phyloP scores from a whole-genome alignment of 2,329 filamentous ascomycete species.

The Chaetomiaceae sp. region DNA sequence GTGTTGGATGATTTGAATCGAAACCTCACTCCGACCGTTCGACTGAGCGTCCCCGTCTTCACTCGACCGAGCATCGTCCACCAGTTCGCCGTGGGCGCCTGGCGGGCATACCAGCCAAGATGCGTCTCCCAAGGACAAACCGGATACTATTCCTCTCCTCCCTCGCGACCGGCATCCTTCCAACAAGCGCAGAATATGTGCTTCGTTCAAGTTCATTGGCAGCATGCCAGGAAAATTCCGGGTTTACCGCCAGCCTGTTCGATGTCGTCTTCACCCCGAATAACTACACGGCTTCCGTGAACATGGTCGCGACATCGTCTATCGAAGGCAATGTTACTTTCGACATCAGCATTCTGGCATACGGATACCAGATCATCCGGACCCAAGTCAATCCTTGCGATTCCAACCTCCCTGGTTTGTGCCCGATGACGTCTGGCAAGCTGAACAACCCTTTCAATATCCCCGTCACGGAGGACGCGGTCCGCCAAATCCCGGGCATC shows the following conservation, averaged over 20 bases:
- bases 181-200: conserved; percentile 46
- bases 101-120: conserved; percentile 26
- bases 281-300: conserved; percentile 58
- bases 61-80: too few relatives aligned
- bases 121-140: conserved; percentile 40
- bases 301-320: conserved; percentile 66
- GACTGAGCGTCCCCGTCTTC: too few relatives aligned
- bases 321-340: conserved; percentile 70
- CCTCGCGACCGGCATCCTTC: conserved; percentile 38
- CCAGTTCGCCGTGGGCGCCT: neutral
- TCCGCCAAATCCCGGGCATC: conserved; percentile 64
- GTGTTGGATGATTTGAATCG: too few relatives aligned
- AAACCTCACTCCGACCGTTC: neutral
- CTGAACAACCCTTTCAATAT: conserved; percentile 50
- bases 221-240: conserved; percentile 68
- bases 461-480: conserved; percentile 46
- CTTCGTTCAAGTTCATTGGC: conserved; percentile 80
- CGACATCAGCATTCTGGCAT: conserved; percentile 63
- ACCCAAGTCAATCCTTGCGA: conserved; percentile 64
- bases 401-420: conserved; percentile 59
- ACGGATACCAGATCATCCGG: conserved; percentile 61
- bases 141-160: conserved; percentile 41
- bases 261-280: conserved; percentile 64
- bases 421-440: conserved; percentile 72
- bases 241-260: conserved; percentile 74